Conservation (phyloP, 2,329 filamentous ascomycete genomes). For the Tolypocladium capitatum region DNA sequence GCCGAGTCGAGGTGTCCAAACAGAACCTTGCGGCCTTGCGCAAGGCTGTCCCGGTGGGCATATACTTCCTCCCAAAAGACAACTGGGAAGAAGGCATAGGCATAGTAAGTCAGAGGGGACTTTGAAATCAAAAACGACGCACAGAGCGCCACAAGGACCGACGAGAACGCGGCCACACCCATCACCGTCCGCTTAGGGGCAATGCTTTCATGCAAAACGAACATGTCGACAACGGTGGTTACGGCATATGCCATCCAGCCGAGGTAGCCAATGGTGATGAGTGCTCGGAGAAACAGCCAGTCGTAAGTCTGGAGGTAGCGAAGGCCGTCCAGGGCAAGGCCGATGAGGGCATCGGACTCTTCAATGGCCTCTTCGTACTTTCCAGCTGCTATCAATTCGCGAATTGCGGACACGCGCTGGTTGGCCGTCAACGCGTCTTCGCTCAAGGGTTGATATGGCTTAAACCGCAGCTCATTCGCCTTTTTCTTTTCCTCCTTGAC, state of each 20-base stretch:
- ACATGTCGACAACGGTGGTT: conserved; percentile 75
- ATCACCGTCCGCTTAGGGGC: conserved; percentile 47
- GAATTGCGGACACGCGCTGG: conserved; percentile 54
- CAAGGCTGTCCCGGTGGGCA: conserved; percentile 57
- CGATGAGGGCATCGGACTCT: conserved; percentile 63
- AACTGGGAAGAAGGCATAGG: conserved; percentile 83
- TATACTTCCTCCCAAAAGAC: conserved; percentile 96
- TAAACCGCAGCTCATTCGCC: conserved; percentile 61
- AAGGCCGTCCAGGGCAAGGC: conserved; percentile 65
- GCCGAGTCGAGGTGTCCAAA: conserved; percentile 55
- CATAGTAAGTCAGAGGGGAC: conserved; percentile 76
- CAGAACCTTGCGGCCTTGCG: conserved; percentile 52
- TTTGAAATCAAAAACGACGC: conserved; percentile 67
- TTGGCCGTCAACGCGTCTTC: conserved; percentile 49
- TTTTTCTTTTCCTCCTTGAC: conserved; percentile 85
- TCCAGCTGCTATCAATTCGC: conserved; percentile 49
- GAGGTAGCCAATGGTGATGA: conserved; percentile 82
- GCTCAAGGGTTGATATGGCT: conserved; percentile 59
- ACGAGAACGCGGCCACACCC: conserved; percentile 57
- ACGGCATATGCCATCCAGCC: conserved; percentile 93
- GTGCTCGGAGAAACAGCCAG: conserved; percentile 83
- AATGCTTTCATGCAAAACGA: conserved; percentile 63
- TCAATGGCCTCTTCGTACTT: conserved; percentile 66
- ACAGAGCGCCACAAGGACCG: conserved; percentile 61
- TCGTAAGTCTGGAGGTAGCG: conserved; percentile 96